Evolutionary conservation across 73 alveolate genomes (phyloP).

Genomic region (Effrenium voratum): DNA sequence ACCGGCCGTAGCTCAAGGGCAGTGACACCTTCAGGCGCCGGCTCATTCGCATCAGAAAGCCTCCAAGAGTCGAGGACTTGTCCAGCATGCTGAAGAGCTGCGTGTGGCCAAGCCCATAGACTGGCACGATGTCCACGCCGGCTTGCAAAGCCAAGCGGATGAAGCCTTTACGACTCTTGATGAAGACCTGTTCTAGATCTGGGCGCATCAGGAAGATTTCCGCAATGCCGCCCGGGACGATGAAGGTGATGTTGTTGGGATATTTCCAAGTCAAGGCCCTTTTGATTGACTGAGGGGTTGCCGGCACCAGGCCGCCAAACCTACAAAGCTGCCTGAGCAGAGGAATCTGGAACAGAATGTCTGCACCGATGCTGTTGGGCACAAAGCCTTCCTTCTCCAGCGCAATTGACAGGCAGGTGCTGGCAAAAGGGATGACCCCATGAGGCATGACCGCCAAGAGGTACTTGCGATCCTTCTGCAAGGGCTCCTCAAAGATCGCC

Average conservation of each 20-base stretch:
- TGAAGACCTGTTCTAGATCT: constrained; percentile 72
- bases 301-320: constrained; percentile 84
- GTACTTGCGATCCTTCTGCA: constrained; percentile 75
- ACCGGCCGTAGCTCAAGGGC: constrained; percentile 72
- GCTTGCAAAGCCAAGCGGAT: constrained; percentile 61
- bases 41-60: constrained; percentile 81
- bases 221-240: constrained; percentile 89
- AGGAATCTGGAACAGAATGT: constrained; percentile 78
- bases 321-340: constrained; percentile 56
- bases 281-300: constrained; percentile 45
- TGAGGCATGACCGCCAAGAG: constrained; percentile 89
- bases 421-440: constrained; percentile 83
- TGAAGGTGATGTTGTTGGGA: constrained; percentile 86
- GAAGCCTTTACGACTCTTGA: constrained; percentile 89
- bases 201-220: constrained; percentile 89
- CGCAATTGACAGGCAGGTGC: constrained; percentile 22
- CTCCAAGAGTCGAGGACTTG: constrained; percentile 61
- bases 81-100: constrained; percentile 79
- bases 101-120: constrained; percentile 86
- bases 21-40: constrained; percentile 61
- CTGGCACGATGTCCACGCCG: constrained; percentile 84
- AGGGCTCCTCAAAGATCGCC: constrained; percentile 84
- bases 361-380: constrained; percentile 88
- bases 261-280: constrained; percentile 54
- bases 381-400: constrained; percentile 60